Evolutionary conservation across 164 flowering plant species (phyloP).

Genomic region (Brasenia schreberi): DNA sequence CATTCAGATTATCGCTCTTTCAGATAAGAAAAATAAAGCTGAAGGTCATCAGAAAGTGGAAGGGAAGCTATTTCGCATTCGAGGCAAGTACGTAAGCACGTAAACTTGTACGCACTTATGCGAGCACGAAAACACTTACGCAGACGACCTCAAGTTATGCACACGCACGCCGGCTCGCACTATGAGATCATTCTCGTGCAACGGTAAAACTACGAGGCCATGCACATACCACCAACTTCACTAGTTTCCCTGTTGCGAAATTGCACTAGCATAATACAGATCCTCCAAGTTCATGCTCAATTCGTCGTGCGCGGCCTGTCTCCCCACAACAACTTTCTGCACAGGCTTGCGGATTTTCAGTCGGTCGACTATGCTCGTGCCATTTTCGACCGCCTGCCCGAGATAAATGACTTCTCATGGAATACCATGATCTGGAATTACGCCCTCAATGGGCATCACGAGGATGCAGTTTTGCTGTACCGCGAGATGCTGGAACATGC

Average conservation of each 20-base stretch:
- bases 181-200: no score
- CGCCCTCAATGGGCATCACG: constrained; percentile 9
- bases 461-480: constrained; percentile 12
- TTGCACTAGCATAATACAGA: constrained; percentile 9
- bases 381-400: constrained; percentile 16
- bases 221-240: not conserved
- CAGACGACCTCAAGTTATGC: no score
- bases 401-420: constrained; percentile 17
- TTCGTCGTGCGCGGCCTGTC: constrained; percentile 13
- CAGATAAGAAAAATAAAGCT: no score
- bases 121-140: no score
- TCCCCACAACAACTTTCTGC: constrained; percentile 10
- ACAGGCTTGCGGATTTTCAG: constrained; percentile 15
- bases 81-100: no score
- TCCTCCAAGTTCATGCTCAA: constrained; percentile 24
- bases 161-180: no score
- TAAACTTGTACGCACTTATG: no score
- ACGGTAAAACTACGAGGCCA: not conserved
- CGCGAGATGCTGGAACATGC: not conserved
- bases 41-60: no score
- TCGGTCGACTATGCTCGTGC: constrained; percentile 11
- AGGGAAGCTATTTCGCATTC: no score
- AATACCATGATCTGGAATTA: constrained; percentile 17
- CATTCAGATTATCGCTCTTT: no score
- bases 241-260: constrained; percentile 4